These are phyloP conservation scores for Fusarium solani-melongenae DNA, from an alignment of 2,329 filamentous ascomycete genomes.

Conservation along the genomic window DNA sequence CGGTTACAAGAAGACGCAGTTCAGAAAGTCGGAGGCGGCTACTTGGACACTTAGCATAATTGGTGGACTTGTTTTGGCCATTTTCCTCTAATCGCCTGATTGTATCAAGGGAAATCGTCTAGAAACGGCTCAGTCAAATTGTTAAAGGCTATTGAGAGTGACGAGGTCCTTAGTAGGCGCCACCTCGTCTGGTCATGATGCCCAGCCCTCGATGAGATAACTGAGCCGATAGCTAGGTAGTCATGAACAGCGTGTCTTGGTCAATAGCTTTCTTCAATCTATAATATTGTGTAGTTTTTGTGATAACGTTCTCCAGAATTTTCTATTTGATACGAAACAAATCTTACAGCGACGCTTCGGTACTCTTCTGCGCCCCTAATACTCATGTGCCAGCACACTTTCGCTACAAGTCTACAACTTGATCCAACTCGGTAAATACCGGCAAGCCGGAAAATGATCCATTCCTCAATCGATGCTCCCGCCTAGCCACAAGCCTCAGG, in stretches of 20 bases:
- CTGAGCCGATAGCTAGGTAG: too few relatives aligned
- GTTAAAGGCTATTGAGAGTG: neutral
- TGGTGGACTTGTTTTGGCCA: conserved; percentile 9
- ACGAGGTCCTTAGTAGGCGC: neutral
- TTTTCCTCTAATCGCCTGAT: neutral
- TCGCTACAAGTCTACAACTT: neutral
- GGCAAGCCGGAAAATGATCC: neutral
- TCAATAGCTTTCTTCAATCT: neutral
- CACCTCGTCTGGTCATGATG: neutral
- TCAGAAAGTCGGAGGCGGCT: conserved; percentile 15
- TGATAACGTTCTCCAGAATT: neutral
- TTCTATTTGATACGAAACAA: neutral
- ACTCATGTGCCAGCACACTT: neutral
- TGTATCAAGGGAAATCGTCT: neutral
- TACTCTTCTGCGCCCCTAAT: neutral
- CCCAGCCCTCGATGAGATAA: too few relatives aligned
- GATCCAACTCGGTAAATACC: neutral
- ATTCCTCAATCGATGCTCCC: neutral
- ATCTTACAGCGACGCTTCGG: neutral
- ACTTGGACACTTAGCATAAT: conserved; percentile 18
- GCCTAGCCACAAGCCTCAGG: neutral
- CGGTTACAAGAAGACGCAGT: conserved; percentile 24
- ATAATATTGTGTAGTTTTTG: neutral
- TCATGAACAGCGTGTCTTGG: neutral
- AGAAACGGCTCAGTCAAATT: neutral